phyloP scores from a whole-genome alignment of 139 green algal species.

The Tetradesmus lagerheimii region DNA sequence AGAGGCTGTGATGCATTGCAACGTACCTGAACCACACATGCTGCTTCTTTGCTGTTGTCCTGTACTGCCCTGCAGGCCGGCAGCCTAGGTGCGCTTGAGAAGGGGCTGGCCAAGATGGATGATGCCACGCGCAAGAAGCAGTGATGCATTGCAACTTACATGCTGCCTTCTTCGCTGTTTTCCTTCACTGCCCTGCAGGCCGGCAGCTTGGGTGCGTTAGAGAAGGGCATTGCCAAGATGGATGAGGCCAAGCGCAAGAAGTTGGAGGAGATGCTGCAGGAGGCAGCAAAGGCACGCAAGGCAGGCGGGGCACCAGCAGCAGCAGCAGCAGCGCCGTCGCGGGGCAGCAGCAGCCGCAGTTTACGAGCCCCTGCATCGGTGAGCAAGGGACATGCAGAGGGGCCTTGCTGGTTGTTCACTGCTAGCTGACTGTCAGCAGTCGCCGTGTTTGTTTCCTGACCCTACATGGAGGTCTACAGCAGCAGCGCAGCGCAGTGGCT shows the following conservation, averaged over 20 bases:
- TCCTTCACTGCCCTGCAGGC: slow-evolving; percentile 45
- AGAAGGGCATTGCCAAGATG: slow-evolving; percentile 74
- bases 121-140: neutral
- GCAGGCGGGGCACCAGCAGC: slow-evolving; percentile 21
- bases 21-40: neutral
- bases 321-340: neutral
- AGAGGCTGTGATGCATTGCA: neutral
- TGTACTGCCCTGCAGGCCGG: slow-evolving; percentile 53
- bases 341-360: neutral
- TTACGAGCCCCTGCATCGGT: slow-evolving; percentile 17
- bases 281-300: slow-evolving; percentile 11
- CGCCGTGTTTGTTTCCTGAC: too few relatives aligned
- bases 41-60: neutral
- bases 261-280: slow-evolving; percentile 78
- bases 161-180: neutral
- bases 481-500: too few relatives aligned
- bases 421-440: too few relatives aligned
- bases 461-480: too few relatives aligned
- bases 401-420: too few relatives aligned
- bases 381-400: neutral
- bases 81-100: slow-evolving; percentile 53
- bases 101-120: neutral
- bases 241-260: slow-evolving; percentile 85
- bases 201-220: slow-evolving; percentile 62
- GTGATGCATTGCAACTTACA: neutral